Percentiles rank a stretch among this genome's conserved stretches.
phyloP scores from a whole-genome alignment of 805 yeast species.

The Blastobotrys parvus region DNA sequence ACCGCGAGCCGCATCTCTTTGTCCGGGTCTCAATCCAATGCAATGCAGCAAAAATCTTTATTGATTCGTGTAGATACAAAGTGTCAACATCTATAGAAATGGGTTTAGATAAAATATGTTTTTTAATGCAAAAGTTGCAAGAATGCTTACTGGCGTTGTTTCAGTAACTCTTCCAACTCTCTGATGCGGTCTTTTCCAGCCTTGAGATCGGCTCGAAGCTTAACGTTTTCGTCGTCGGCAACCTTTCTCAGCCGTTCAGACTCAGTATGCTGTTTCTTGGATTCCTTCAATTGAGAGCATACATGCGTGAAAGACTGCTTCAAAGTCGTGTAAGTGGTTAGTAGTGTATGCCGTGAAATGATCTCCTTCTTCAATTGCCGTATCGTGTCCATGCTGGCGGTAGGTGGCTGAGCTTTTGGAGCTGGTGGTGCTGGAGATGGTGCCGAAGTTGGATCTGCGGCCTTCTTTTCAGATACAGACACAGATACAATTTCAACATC shows the following conservation, averaged over 20 bases:
- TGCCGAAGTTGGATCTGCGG: neutral
- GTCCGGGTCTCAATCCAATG: too few relatives aligned
- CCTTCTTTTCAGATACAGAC: neutral
- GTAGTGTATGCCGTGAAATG: conserved; percentile 18
- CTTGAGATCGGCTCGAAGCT: neutral
- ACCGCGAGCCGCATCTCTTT: too few relatives aligned
- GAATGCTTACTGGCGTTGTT: too few relatives aligned
- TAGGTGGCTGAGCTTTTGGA: too few relatives aligned
- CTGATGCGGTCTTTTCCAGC: neutral
- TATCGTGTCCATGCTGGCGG: conserved; percentile 1
- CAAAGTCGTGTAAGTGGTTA: conserved; percentile 22
- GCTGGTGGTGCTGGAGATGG: neutral
- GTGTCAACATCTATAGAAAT: too few relatives aligned
- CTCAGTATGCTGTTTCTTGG: conserved; percentile 7
- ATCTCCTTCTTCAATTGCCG: conserved; percentile 17
- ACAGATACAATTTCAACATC: neutral
- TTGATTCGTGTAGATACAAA: too few relatives aligned
- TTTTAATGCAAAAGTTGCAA: too few relatives aligned
- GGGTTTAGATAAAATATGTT: too few relatives aligned
- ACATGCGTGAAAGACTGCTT: conserved; percentile 22
- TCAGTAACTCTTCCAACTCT: neutral
- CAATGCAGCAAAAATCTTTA: too few relatives aligned
- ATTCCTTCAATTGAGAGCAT: conserved; percentile 13
- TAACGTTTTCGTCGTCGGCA: neutral
- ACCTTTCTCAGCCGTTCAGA: neutral